phyloP scores from a whole-genome alignment of 257 asterid species.

The Sherardia arvensis region DNA sequence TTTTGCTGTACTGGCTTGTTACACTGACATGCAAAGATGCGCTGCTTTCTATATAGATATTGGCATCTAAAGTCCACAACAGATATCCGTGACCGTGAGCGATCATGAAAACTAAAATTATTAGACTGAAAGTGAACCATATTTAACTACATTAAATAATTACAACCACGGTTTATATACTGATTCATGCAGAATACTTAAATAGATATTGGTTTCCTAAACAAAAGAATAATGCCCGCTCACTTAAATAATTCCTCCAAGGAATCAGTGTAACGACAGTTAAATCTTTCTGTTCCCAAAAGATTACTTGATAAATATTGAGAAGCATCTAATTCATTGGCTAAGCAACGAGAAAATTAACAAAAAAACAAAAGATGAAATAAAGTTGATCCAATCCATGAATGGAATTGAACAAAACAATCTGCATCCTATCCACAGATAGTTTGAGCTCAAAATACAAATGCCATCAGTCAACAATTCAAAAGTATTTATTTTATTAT shows the following conservation, averaged over 20 bases:
- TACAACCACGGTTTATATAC: neutral
- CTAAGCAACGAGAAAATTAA: too few relatives aligned
- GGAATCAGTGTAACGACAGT: neutral
- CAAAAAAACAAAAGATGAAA: neutral
- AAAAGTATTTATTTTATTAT: too few relatives aligned
- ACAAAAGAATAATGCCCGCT: neutral
- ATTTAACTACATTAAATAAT: conserved; percentile 3
- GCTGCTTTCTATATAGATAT: conserved; percentile 24
- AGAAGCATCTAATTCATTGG: too few relatives aligned
- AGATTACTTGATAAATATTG: too few relatives aligned
- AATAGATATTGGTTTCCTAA: neutral
- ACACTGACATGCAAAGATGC: conserved; percentile 74
- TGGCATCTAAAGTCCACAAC: conserved; percentile 27
- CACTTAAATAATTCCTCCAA: too few relatives aligned
- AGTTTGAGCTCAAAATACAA: too few relatives aligned
- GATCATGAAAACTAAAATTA: conserved; percentile 35
- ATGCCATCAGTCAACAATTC: neutral
- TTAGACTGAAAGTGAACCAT: conserved; percentile 37
- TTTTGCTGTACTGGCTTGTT: conserved; percentile 66
- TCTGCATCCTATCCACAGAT: too few relatives aligned
- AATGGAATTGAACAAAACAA: too few relatives aligned
- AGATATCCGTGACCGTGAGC: conserved; percentile 31
- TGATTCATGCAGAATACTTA: neutral
- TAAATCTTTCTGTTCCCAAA: too few relatives aligned
- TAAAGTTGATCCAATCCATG: neutral